Evolutionary conservation across 192 early-diverging fungal genomes (phyloP).

Genomic region (Coemansia sp.): DNA sequence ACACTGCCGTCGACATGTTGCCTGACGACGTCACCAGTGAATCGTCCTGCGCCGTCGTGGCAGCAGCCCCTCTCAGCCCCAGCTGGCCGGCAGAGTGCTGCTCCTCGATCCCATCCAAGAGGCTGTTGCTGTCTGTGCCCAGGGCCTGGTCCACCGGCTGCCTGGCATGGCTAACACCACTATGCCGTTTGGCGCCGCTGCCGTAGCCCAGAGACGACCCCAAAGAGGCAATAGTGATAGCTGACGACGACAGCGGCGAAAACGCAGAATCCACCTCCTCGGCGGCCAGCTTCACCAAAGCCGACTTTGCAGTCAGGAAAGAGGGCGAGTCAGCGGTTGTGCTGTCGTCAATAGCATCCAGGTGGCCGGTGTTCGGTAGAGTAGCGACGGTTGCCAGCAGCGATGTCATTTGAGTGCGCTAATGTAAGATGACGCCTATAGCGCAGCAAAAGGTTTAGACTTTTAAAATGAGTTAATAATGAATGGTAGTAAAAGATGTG

Average conservation of each 20-base stretch:
- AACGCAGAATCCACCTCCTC: conserved; percentile 33
- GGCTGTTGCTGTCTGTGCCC: background rate
- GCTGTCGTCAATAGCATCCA: background rate
- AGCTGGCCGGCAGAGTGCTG: background rate
- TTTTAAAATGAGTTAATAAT: conserved; percentile 6
- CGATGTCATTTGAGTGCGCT: background rate
- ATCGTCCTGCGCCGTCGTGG: background rate
- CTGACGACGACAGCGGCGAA: conserved; percentile 50
- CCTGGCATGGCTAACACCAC: background rate
- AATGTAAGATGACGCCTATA: background rate
- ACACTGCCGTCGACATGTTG: conserved; percentile 27
- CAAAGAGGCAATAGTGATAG: conserved; percentile 46
- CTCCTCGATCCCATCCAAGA: background rate
- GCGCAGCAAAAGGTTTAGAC: background rate
- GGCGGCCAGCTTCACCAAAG: conserved; percentile 8
- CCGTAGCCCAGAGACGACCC: conserved; percentile 33
- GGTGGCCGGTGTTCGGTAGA: background rate
- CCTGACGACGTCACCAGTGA: conserved; percentile 16
- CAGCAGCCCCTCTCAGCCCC: background rate
- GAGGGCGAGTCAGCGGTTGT: background rate
- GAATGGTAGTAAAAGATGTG: background rate
- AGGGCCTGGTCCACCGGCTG: background rate
- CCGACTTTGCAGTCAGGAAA: background rate
- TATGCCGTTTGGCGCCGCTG: background rate
- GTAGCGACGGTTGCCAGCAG: background rate